Evolutionary conservation across 176 grass and related monocot species (phyloP).

Genomic region (Sorghum bicolor): Sorghum_bicolor_NCBIv3 NC_012873.2:2140501-2141000

Average conservation of each 20-base stretch:
- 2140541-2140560: slow-evolving; percentile 14
- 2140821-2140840: slow-evolving; percentile 51
- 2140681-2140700: slow-evolving; percentile 68
- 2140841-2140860: slow-evolving; percentile 87
- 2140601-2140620: slow-evolving; percentile 65
- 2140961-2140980: slow-evolving; percentile 49
- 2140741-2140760: slow-evolving; percentile 64
- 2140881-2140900: slow-evolving; percentile 82
- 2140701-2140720: slow-evolving; percentile 59
- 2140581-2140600: slow-evolving; percentile 44
- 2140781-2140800: neutral
- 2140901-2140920: neutral
- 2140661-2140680: slow-evolving; percentile 39
- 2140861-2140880: slow-evolving; percentile 87
- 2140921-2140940: neutral
- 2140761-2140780: slow-evolving; percentile 53
- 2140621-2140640: slow-evolving; percentile 42
- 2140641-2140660: slow-evolving; percentile 36
- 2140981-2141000: slow-evolving; percentile 61
- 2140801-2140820: slow-evolving; percentile 21
- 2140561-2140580: slow-evolving; percentile 29
- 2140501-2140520: slow-evolving; percentile 70
- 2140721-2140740: slow-evolving; percentile 70
- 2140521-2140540: slow-evolving; percentile 33
- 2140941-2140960: slow-evolving; percentile 16